These are phyloP conservation scores for Cokeromyces recurvatus DNA, from an alignment of 371 early-diverging fungal species.

Conservation along the genomic window DNA sequence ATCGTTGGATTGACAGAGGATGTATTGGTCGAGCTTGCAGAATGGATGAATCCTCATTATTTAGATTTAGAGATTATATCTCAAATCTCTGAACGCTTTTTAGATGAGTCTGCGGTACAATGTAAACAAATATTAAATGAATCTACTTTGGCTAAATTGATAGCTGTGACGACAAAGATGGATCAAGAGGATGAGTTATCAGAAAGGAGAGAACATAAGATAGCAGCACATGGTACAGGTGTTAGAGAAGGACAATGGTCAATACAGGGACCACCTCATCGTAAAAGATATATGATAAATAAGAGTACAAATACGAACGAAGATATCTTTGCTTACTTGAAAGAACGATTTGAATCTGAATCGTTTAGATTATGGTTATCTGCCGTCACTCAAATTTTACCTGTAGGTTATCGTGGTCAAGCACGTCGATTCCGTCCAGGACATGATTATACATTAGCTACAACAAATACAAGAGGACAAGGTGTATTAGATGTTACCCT, in stretches of 20 bases:
- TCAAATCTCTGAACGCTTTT: constrained; percentile 57
- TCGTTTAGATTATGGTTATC: constrained; percentile 44
- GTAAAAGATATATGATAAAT: constrained; percentile 41
- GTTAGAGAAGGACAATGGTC: constrained; percentile 40
- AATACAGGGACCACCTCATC: constrained; percentile 52
- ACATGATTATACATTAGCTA: constrained; percentile 67
- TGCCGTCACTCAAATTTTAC: constrained; percentile 23
- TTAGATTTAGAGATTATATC: constrained; percentile 40
- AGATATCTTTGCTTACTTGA: constrained; percentile 13
- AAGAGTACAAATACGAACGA: constrained; percentile 2
- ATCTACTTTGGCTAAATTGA: constrained; percentile 35
- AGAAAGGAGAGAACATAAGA: constrained; percentile 7
- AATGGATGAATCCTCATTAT: constrained; percentile 64
- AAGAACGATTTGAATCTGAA: constrained; percentile 19
- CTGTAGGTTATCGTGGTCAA: constrained; percentile 26
- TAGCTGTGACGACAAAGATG: constrained; percentile 15
- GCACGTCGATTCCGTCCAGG: constrained; percentile 66
- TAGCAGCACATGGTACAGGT: constrained; percentile 52
- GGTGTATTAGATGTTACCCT: constrained; percentile 51
- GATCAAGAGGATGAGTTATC: constrained; percentile 26
- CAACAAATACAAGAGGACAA: constrained; percentile 16
- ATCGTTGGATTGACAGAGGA: constrained; percentile 36
- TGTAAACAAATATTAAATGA: constrained; percentile 55
- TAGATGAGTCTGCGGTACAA: constrained; percentile 66
- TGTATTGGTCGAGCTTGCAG: constrained; percentile 37